Evolutionary conservation across 2,329 filamentous ascomycete genomes (phyloP), one percentile per base, ranked within the genome.

Genomic region (Phyllosticta citrichinensis): DNA sequence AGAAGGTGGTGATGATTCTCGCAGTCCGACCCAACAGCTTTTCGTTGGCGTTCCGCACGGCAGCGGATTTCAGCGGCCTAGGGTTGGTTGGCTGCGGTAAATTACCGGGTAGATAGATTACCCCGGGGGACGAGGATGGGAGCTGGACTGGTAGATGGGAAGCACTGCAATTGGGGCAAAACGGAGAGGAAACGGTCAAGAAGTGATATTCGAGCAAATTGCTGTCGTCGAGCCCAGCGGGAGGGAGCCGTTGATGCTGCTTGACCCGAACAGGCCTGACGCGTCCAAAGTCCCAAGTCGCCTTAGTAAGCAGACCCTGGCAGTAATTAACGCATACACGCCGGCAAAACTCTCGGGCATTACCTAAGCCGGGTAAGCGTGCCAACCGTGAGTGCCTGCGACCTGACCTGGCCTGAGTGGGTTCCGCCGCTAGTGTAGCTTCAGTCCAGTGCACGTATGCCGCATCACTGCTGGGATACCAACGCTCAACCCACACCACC

Each of bases 11-110:
- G 52, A 40, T 40, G 33, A 40, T 40, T 40, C 33, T 40, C 33
- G 33, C 19, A 19, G 33, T 30, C 52, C 19, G 57, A 54, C 58
- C 56, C 58, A 61, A 61, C 58, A 58, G 58, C 58, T 56, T 60
- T 60, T 60, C 56, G 58, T 54, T 61, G 58, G 58, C 55, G 50
- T 56, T 51, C 57, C 50, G 53, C 35, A 27, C 50, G 56, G 47
- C 27, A 40, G 57, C 57, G 56, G 54, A 33, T 52, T 52, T 52
- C 27, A 56, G 14, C 25, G 54, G 24, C 52, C 55, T 60, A 52
- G 58, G 58, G 55, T 35, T 52, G 52, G 27, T n/a, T 56, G 24
- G 20, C 47, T 17, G 47, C 33, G 11, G 33, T 40, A 40, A 40
- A 40, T 40, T 40, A 40, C 33, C 33, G 33, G 33, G 4, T 12